These are phyloP conservation scores for Colletotrichum simmondsii DNA, from an alignment of 2,329 filamentous ascomycete genomes.

Conservation along the genomic window DNA sequence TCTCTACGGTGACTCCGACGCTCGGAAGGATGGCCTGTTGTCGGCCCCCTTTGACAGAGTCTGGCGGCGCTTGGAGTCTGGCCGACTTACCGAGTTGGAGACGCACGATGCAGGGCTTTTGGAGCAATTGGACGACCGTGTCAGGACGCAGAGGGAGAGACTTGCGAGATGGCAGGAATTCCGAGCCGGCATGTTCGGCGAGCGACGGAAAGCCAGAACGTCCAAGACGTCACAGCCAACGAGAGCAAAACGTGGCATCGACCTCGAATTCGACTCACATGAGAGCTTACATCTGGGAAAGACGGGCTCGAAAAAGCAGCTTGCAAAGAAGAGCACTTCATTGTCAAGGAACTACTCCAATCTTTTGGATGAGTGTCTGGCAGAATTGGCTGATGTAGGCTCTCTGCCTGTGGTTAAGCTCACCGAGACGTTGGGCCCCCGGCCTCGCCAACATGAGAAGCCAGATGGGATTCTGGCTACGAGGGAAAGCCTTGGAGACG, in stretches of 20 bases:
- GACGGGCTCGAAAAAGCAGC: slow-evolving; percentile 42
- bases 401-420: slow-evolving; percentile 38
- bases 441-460: slow-evolving; percentile 17
- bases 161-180: slow-evolving; percentile 81
- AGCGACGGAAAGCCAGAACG: slow-evolving; percentile 36
- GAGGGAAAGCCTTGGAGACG: slow-evolving; percentile 38
- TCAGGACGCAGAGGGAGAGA: slow-evolving; percentile 74
- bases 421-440: slow-evolving; percentile 33
- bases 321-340: slow-evolving; percentile 31
- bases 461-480: slow-evolving; percentile 27
- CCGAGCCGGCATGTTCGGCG: slow-evolving; percentile 57
- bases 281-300: slow-evolving; percentile 57
- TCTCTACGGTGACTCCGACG: slow-evolving; percentile 71
- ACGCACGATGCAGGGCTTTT: slow-evolving; percentile 65
- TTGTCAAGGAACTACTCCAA: slow-evolving; percentile 55
- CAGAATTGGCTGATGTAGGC: slow-evolving; percentile 49
- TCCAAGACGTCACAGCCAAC: slow-evolving; percentile 38
- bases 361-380: slow-evolving; percentile 54
- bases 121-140: slow-evolving; percentile 76
- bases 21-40: slow-evolving; percentile 71
- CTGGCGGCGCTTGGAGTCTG: slow-evolving; percentile 74
- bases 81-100: slow-evolving; percentile 67
- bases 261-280: slow-evolving; percentile 66
- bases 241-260: slow-evolving; percentile 54
- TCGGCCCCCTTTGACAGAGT: slow-evolving; percentile 75